Percentiles rank a stretch among this genome's conserved stretches.
Conservation (phyloP, 2,329 filamentous ascomycete genomes). For the Sordariomycetes sp. region DNA sequence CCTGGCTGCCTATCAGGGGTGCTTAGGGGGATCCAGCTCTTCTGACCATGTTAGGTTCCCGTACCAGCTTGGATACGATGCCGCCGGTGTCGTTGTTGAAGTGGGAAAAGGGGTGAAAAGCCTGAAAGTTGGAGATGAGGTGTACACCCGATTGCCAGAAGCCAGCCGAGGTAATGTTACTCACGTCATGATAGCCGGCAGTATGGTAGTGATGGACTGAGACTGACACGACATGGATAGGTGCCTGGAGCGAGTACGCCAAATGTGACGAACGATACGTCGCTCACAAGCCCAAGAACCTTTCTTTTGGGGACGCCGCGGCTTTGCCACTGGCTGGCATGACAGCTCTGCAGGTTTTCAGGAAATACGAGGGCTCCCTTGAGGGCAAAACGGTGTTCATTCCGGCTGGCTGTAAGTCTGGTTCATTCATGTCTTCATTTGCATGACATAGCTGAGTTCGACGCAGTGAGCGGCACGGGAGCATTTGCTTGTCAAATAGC, state of each 20-base stretch:
- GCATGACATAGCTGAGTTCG: background rate
- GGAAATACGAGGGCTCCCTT: conserved; percentile 25
- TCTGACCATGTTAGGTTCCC: conserved; percentile 18
- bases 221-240: conserved; percentile 8
- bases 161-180: conserved; percentile 8
- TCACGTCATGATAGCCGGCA: background rate
- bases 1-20: background rate
- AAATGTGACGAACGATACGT: conserved; percentile 19
- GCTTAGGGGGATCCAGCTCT: background rate
- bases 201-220: background rate
- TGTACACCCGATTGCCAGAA: conserved; percentile 13
- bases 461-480: conserved; percentile 13
- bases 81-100: conserved; percentile 25
- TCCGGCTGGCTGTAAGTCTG: conserved; percentile 12
- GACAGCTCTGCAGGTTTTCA: conserved; percentile 28
- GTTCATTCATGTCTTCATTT: background rate
- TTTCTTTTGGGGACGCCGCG: conserved; percentile 31
- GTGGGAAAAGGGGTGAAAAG: conserved; percentile 20
- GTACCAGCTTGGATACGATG: conserved; percentile 32
- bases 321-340: conserved; percentile 31
- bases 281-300: conserved; percentile 26
- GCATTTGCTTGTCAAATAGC: conserved; percentile 26
- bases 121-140: conserved; percentile 19
- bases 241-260: conserved; percentile 26
- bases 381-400: conserved; percentile 20